Base-by-base conservation (phyloP, 192 early-diverging fungal genomes). In the Funneliformis geosporum region DNA sequence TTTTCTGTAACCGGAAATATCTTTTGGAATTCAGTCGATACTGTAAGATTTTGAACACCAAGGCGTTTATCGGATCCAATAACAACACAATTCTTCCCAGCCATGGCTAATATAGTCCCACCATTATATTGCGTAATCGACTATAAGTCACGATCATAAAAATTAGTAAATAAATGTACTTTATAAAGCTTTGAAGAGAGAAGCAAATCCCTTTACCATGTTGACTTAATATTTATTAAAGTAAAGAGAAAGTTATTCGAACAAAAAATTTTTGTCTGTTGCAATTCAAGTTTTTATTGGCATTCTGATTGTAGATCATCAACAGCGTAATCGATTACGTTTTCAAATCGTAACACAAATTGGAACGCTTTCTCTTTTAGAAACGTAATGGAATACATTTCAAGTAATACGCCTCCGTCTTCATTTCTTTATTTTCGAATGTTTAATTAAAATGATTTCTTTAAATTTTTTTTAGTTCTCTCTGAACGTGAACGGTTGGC, bases 71-170 rank as follows among this genome's bases (percentile, higher is more conserved):
- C 98, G 23, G 96, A 89, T 0, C 95, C 98, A 81, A 99, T 98
- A 43, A 97, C 98, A 12, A 99, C 96, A 83, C 98, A 99, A 87
- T 95, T 91, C 87, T 99, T 99, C 84, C 98, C 98, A 59, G 90
- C 90, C 96, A 99, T 98, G 71, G 96, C 97, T 78, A 98, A 93
- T 71, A 99, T 86, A 74, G 95, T 91, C 80, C 92, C 92, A 80
- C 98, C 98, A 89, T 98, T 98, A 84, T 97, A 97, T 86, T 93
- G 89, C 92, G 93, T 94, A 86, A 96, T 94, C 77, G 70, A 47
- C 70, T 72, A 28, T 23, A 64, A 64, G 11, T 11, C 8, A 64
- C 18, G 21, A 55, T 43, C 8, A 43, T 43, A 43, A 55, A 55
- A 5, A 55, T 2, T 55, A 55, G n/a, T n/a, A n/a, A n/a, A n/a